Evolutionary conservation across 2,329 filamentous ascomycete species (phyloP), one percentile per base, ranked within the genome.

Genomic region (Aspergillus melleus): DNA sequence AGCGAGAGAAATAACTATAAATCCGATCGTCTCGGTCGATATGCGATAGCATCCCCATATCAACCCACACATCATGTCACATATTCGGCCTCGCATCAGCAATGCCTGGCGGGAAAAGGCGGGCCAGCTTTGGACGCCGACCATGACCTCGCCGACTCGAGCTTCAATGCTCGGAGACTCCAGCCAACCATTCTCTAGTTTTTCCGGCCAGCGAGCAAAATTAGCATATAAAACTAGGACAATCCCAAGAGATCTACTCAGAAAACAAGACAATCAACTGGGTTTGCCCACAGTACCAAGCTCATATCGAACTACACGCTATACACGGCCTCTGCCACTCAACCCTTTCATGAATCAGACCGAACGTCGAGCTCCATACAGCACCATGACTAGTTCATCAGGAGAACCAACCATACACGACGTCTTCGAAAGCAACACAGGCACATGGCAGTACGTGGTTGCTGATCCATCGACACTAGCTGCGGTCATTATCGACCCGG

Each of bases 381-480:
- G 16, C 36, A 52, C 29, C 2, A 29, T 26, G n/a, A 32, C 36
- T 39, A 30, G 50, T 0, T 16, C 8, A 12, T n/a, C 50, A 4
- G 55, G 50, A 11, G 59, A 70, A 24, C 72, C 72, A 26, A 67
- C 61, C 3, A 66, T 74, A 3, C 68, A 75, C 55, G 58, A 65
- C n/a, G 8, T 74, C 1, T 74, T 74, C 46, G 81, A 83, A 58
- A 47, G 61, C 0, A 66, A 62, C 5, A 83, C 86, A 0, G 77
- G 78, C 2, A 87, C 86, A 19, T 88, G 83, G 83, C 86, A 89
- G 66, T 88, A 88, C 62, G 65, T 88, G 0, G 80, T 89, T 1
- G 82, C 79, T 0, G 85, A 88, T 61, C 80, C 83, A 0, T 59
- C 67, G 0, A 85, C 83, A 0, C 68, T 65, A 1, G 67, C 66